Evolutionary conservation across 23 red algal genomes (phyloP), one percentile per base, ranked within the genome.

Genomic region (Chondrus crispus): DNA sequence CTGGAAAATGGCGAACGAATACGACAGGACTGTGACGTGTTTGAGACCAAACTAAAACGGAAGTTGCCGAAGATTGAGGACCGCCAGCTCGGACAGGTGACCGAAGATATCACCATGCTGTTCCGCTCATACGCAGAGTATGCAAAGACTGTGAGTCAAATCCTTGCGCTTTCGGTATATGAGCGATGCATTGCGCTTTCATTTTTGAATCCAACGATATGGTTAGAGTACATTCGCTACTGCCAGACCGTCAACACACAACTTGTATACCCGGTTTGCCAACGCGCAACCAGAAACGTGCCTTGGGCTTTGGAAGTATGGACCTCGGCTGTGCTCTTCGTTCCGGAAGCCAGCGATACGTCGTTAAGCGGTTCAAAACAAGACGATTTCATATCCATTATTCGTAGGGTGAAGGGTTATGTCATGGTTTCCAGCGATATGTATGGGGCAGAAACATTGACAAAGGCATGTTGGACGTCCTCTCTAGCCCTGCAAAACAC

Each of bases 101-200:
- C 57, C 9, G 22, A 71, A 10, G 29, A 37, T 13, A 50, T 62
- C 54, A 78, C 14, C n/a, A 38, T 63, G 32, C 39, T 58, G 13
- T 92, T 78, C 63, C 29, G 50, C 19, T 84, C 77, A 10, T 92
- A 92, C 66, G 89, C 89, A 41, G 62, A 75, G 12, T 84, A 69
- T 84, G 89, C 32, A 29, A 29, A 54, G 11, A 5, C 53, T 2
- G 12, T 44, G 58, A 5, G 37, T 79, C 26, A 54, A 5, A 20
- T 24, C 46, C 32, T 71, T 26, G 55, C 36, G 33, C 46, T 84
- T 35, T 44, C 26, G 6, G 89, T 92, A 43, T 84, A 63, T 44
- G 89, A 92, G 89, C 89, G 89, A 29, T 81, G 54, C 46, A 43
- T 92, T 22, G 24, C 55, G 2, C 45, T 26, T 5, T 26, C 18